Evolutionary conservation across 345 rosid genomes (phyloP), one percentile per base, ranked within the genome.

Genomic region (Brassica napus): DNA sequence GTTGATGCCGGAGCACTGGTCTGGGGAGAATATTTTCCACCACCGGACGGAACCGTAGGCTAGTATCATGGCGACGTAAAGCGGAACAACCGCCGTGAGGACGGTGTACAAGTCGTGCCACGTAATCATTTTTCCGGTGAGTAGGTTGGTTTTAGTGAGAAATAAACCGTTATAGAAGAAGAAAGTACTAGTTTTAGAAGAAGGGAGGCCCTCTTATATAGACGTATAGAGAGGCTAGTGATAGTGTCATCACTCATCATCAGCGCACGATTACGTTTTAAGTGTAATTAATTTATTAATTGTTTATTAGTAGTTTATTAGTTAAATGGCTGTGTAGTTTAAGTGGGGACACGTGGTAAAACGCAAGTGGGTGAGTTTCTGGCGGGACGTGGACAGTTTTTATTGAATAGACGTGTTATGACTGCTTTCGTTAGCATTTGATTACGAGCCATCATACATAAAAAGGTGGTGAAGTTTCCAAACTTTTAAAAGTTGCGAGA

Each of bases 1-100:
- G 77, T 94, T 94, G 86, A 94, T 94, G 8, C 98, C 98, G 16
- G 98, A 94, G 85, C 98, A 94, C 65, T 94, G 98, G 71, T 92
- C 98, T 0, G 98, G 97, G 0, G 94, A 80, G 84, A 94, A 94
- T 28, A 94, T 94, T 73, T 89, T 91, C 98, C 98, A 94, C 98
- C 98, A 94, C 52, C 90, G 92, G 6, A 94, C 98, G 21, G 98
- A 94, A 18, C 98, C 98, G 67, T 91, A 94, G 1, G 98, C 98
- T 21, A 94, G 79, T 68, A 92, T 82, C 98, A 94, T 94, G 39
- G 98, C 98, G 71, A 92, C 97, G 77, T 94, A 93, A 0, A 94
- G 90, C 1, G 98, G 98, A 23, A 91, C 84, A 81, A 94, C 87
- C 61, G 98, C 98, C 23, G 95, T 86, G 81, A 94, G 85, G 57